Evolutionary conservation across 768 basidiomycete genomes (phyloP).

Genomic region (Tylopilus vinaceipallidus): DNA sequence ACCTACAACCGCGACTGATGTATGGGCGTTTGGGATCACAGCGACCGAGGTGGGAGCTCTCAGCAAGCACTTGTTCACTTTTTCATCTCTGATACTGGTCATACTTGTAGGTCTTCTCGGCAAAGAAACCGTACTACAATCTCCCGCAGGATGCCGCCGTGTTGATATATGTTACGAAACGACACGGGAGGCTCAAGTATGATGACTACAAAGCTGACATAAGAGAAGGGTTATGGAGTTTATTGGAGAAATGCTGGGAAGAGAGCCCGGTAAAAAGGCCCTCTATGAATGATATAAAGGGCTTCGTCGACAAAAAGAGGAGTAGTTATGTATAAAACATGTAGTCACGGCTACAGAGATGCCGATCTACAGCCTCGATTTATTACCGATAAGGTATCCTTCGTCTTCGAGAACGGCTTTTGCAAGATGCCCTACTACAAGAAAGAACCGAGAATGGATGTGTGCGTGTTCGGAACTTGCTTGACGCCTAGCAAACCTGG

Average conservation of each 20-base stretch:
- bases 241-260: conserved; percentile 21
- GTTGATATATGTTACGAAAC: conserved; percentile 14
- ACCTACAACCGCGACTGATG: conserved; percentile 30
- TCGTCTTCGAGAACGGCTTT: conserved; percentile 55
- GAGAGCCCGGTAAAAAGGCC: conserved; percentile 9
- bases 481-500: conserved; percentile 79
- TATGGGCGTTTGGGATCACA: conserved; percentile 39
- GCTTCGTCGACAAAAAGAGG: conserved; percentile 23
- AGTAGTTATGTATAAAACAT: conserved; percentile 8
- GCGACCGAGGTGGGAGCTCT: conserved; percentile 31
- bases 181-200: conserved; percentile 13
- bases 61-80: background rate
- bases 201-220: conserved; percentile 20
- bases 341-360: background rate
- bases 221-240: conserved; percentile 17
- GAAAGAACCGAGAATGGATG: conserved; percentile 46
- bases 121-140: conserved; percentile 19
- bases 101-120: conserved; percentile 23
- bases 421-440: conserved; percentile 62
- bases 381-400: conserved; percentile 33
- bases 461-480: conserved; percentile 83
- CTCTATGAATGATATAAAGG: conserved; percentile 11
- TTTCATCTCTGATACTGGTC: background rate
- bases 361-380: conserved; percentile 26
- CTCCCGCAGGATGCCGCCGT: conserved; percentile 15